Evolutionary conservation across 2,329 filamentous ascomycete species (phyloP).

Genomic region (Exophiala mesophila): DNA sequence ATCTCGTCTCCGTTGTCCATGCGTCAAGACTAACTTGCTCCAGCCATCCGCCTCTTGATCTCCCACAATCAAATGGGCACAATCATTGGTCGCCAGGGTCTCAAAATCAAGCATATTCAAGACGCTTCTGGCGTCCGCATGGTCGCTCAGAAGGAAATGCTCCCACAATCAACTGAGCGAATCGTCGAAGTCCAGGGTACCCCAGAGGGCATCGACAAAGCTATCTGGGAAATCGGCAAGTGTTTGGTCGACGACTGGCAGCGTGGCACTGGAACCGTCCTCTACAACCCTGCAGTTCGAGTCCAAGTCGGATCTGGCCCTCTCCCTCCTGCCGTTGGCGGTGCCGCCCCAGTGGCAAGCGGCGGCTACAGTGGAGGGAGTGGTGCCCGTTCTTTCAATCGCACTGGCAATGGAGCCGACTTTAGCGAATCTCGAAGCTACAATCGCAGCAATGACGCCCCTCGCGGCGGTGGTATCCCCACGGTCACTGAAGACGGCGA

Average conservation of each 20-base stretch:
- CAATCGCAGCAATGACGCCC: constrained; percentile 68
- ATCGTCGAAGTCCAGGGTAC: constrained; percentile 96
- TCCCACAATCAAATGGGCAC: constrained; percentile 99
- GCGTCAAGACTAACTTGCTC: constrained; percentile 20
- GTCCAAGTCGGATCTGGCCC: constrained; percentile 62
- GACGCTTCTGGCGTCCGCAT: constrained; percentile 95
- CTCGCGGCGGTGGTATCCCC: constrained; percentile 59
- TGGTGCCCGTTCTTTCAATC: constrained; percentile 69
- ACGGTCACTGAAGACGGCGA: constrained; percentile 94
- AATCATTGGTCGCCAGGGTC: constrained; percentile 90
- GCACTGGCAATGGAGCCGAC: constrained; percentile 94
- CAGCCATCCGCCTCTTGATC: constrained; percentile 95
- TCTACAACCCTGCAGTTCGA: constrained; percentile 94
- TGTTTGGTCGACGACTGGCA: constrained; percentile 97
- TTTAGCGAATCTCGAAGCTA: constrained; percentile 78
- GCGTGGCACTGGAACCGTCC: constrained; percentile 89
- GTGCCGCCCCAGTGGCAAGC: constrained; percentile 30
- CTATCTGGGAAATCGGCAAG: constrained; percentile 98
- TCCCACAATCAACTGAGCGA: constrained; percentile 95
- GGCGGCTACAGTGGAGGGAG: constrained; percentile 42
- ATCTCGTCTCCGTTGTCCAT: constrained; percentile 1
- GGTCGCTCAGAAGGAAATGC: constrained; percentile 99
- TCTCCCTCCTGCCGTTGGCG: constrained; percentile 46
- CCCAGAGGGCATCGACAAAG: constrained; percentile 90
- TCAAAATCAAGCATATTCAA: constrained; percentile 99